These are phyloP conservation scores for Fusarium clavum DNA, from an alignment of 2,329 filamentous ascomycete species.

Conservation along the genomic window DNA sequence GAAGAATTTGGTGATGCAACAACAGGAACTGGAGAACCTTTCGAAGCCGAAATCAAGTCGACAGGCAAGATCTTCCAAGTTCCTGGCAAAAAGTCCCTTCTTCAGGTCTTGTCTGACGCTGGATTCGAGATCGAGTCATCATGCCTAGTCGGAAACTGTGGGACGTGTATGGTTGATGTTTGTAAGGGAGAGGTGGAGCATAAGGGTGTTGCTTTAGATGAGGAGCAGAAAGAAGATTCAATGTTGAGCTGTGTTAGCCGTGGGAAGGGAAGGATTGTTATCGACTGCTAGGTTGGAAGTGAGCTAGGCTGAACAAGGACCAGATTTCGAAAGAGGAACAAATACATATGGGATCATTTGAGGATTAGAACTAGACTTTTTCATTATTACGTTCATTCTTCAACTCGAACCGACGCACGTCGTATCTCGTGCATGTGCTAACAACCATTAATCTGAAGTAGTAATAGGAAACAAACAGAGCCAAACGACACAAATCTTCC, in stretches of 20 bases:
- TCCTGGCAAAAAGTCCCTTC: constrained; percentile 18
- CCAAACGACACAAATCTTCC: too few species aligned
- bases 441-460: not conserved
- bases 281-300: not conserved
- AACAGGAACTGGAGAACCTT: constrained; percentile 26
- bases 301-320: not conserved
- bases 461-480: not conserved
- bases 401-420: not conserved
- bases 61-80: constrained; percentile 12
- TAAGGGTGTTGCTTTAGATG: constrained; percentile 27
- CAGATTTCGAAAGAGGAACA: not conserved
- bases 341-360: not conserved
- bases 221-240: constrained; percentile 24
- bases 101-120: constrained; percentile 24
- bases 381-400: not conserved
- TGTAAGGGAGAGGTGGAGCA: constrained; percentile 26
- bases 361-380: not conserved
- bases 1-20: constrained; percentile 28
- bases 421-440: not conserved
- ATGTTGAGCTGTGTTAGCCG: constrained; percentile 33
- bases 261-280: constrained; percentile 23
- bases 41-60: constrained; percentile 18
- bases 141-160: constrained; percentile 30
- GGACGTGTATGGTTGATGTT: constrained; percentile 31
- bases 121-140: constrained; percentile 32